Evolutionary conservation across 257 asterid genomes (phyloP), one percentile per base, ranked within the genome.

Genomic region (Rauvolfia tetraphylla): DNA sequence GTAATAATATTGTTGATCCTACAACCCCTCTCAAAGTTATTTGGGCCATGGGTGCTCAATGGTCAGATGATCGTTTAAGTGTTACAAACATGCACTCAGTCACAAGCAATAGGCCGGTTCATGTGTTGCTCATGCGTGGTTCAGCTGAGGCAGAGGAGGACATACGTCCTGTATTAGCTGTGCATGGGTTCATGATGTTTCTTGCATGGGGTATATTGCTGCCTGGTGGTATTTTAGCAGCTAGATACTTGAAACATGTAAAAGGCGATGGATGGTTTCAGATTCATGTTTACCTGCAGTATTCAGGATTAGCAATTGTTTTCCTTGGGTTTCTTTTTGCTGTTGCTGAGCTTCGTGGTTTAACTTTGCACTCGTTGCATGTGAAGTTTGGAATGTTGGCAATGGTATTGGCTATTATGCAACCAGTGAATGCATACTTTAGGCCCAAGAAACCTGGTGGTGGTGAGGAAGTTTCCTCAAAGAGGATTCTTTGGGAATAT

Each of bases 131-230:
- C 69, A 88, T 90, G 88, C 93, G 85, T 36, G 98, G 98, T 54
- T 92, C 97, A 62, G 95, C 99, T 20, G 97, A 95, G 82, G 97
- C 99, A 36, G 97, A 92, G 87, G 97, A 95, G 89, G 94, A 92
- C 77, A 81, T 95, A 44, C 83, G 96, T n/a, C 99, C 99, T 3
- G 99, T 92, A 41, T 81, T 95, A 81, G 99, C 93, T 38, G 99
- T 95, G 17, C 98, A 95, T 31, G 99, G 99, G 70, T 93, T 95
- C 81, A 93, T 95, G 98, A 93, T 95, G 99, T 95, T 95, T 81
- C 97, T 95, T 65, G 98, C 99, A 2, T 95, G 96, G 97, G 99
- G 99, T 36, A 87, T 95, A 78, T 84, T 95, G 78, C 88, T 93
- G 75, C 99, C 99, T 22, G 96, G 92, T 23, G 99, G 99, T 57